A percentile compares a stretch with the other conserved stretches of the same genome.
Conservation (phyloP, 208 protist species). For the Plasmodiophora brassicae region DNA sequence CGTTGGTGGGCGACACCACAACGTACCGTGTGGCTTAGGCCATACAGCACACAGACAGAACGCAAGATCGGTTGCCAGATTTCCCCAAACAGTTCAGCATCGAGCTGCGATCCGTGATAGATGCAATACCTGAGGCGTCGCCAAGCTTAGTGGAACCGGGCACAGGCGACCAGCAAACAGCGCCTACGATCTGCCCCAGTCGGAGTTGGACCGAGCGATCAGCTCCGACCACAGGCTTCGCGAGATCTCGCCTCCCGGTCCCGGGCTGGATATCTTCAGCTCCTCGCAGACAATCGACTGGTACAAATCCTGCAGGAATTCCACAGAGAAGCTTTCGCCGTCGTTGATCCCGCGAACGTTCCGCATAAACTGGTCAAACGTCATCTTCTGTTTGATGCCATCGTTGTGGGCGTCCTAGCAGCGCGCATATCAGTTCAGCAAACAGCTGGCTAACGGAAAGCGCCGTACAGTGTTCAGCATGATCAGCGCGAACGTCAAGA, state of each 20-base stretch:
- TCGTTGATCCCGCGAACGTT: background rate
- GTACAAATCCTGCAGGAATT: background rate
- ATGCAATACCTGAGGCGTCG: background rate
- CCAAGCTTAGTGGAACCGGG: too few species aligned
- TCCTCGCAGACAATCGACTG: background rate
- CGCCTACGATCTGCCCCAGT: too few species aligned
- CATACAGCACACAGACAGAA: too few species aligned
- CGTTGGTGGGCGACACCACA: too few species aligned
- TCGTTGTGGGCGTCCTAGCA: background rate
- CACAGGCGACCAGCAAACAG: too few species aligned
- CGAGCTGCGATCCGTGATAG: background rate
- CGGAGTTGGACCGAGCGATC: background rate
- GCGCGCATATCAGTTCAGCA: background rate
- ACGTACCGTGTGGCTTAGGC: too few species aligned
- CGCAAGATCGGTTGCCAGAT: background rate
- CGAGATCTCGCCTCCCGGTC: background rate
- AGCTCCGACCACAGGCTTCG: background rate
- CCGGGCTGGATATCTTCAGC: background rate
- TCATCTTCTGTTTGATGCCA: background rate
- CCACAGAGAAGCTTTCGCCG: background rate
- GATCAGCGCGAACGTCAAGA: conserved; percentile 34
- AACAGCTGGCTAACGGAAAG: background rate
- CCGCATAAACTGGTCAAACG: background rate
- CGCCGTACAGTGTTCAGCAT: conserved; percentile 17
- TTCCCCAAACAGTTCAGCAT: background rate